A percentile compares a stretch with the other conserved stretches of the same genome.
Evolutionary conservation across 768 basidiomycete genomes (phyloP).

Genomic region (Russula earlei): DNA sequence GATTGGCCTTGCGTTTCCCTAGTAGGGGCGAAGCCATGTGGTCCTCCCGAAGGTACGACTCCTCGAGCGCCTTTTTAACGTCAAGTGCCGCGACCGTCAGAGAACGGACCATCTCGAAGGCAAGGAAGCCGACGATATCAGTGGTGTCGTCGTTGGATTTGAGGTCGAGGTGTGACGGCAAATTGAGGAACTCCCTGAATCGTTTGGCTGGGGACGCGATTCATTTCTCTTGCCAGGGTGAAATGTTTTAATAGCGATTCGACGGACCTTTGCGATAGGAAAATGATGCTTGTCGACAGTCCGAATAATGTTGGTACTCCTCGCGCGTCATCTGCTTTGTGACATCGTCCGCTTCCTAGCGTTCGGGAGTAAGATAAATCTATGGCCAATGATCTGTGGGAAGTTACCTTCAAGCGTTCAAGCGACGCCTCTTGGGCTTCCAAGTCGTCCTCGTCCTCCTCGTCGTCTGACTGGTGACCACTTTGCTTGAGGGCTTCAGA

Average conservation of each 20-base stretch:
- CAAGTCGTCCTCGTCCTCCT: slow-evolving; percentile 92
- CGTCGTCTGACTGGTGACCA: slow-evolving; percentile 67
- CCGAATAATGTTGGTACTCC: slow-evolving; percentile 94
- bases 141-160: slow-evolving; percentile 90
- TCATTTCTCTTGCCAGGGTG: neutral
- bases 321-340: slow-evolving; percentile 94
- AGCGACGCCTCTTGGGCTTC: slow-evolving; percentile 95
- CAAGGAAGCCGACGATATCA: slow-evolving; percentile 94
- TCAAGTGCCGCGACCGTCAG: slow-evolving; percentile 82
- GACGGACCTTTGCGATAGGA: slow-evolving; percentile 86
- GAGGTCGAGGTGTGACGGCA: slow-evolving; percentile 77
- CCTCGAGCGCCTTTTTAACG: slow-evolving; percentile 72
- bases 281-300: slow-evolving; percentile 93
- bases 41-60: slow-evolving; percentile 57
- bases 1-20: slow-evolving; percentile 57
- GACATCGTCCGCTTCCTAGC: slow-evolving; percentile 86
- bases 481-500: slow-evolving; percentile 58
- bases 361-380: neutral
- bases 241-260: neutral
- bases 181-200: slow-evolving; percentile 89
- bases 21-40: slow-evolving; percentile 50
- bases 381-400: neutral
- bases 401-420: slow-evolving; percentile 60
- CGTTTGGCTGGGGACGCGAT: slow-evolving; percentile 59
- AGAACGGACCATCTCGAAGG: slow-evolving; percentile 94